These are phyloP conservation scores for Stachybotrys elegans DNA, from an alignment of 2,329 filamentous ascomycete species.

Conservation along the genomic window DNA sequence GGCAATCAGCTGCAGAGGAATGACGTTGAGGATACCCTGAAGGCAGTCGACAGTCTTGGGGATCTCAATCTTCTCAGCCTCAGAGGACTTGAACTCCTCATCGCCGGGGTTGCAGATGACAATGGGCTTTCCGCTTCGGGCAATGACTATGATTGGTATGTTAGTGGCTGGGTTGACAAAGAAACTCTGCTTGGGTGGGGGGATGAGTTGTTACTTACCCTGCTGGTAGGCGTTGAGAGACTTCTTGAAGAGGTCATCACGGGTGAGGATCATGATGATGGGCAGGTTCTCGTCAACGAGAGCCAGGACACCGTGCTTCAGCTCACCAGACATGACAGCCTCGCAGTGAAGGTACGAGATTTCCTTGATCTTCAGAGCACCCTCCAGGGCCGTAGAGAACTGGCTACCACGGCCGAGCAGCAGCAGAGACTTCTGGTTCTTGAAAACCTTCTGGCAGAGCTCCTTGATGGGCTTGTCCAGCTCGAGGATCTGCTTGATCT, in stretches of 20 bases:
- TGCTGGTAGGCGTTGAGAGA: slow-evolving; percentile 99
- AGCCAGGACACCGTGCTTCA: slow-evolving; percentile 97
- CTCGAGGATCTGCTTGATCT: slow-evolving; percentile 88
- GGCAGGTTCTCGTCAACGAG: slow-evolving; percentile 97
- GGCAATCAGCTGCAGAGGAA: slow-evolving; percentile 94
- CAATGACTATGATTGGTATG: slow-evolving; percentile 62
- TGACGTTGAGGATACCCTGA: slow-evolving; percentile 95
- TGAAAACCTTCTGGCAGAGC: slow-evolving; percentile 86
- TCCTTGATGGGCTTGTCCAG: slow-evolving; percentile 93
- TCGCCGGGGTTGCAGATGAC: slow-evolving; percentile 95
- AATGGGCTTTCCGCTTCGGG: slow-evolving; percentile 91
- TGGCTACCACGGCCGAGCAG: slow-evolving; percentile 93
- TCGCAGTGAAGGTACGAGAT: slow-evolving; percentile 99
- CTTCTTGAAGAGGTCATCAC: slow-evolving; percentile 94
- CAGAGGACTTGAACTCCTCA: slow-evolving; percentile 78
- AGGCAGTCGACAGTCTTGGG: slow-evolving; percentile 92
- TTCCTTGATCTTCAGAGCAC: slow-evolving; percentile 99
- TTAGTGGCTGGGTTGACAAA: too few relatives aligned
- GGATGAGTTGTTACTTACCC: slow-evolving; percentile 45
- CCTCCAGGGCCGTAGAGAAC: slow-evolving; percentile 94
- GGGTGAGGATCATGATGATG: slow-evolving; percentile 99
- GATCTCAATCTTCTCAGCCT: slow-evolving; percentile 96
- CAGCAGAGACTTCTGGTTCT: slow-evolving; percentile 94
- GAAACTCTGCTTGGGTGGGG: too few relatives aligned
- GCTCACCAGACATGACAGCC: slow-evolving; percentile 98